Base-by-base conservation (phyloP, 306 rosid species). In the Citrullus amarus region DNA sequence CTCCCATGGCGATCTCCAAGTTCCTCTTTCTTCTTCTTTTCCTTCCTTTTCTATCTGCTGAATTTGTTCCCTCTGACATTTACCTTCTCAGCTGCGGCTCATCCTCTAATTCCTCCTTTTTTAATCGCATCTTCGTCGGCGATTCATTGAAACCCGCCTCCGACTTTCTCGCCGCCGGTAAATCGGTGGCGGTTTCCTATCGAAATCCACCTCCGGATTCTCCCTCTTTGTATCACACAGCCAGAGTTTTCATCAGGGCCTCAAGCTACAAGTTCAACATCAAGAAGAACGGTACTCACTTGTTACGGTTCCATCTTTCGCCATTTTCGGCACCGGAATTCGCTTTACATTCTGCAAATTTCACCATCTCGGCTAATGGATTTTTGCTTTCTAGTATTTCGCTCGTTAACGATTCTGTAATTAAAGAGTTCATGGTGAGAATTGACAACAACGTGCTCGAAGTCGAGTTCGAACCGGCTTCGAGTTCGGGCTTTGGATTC, bases 31-130 rank as follows among this genome's bases (percentile, higher is more conserved):
- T 54, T 68, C 20, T 3, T 78, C 79, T 87, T 36, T 63, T 89
- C 8, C 58, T 82, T 30, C 82, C 86, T 69, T 82, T 54, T 53
- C 48, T 68, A 66, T 84, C 93, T 10, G n/a, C 83, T 79, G 81
- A 88, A 41, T 91, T 96, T 85, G 82, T 81, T 82, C 98, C 98
- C 57, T 32, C 41, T 43, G 98, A 96, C 56, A 88, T 89, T 82
- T 90, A 83, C 79, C 93, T 96, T 10, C 79, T 96, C 86, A 96
- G 81, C 84, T 92, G 96, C 82, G 98, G 99, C 80, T 88, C 98
- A 38, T 63, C 82, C 76, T 79, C 62, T 85, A 93, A 91, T 86
- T 77, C 77, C 79, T 80, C 93, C 8, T 76, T 80, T 83, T 84
- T 83, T 84, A 86, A 84, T 82, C 82, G 93, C 36, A 44, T 82